Evolutionary conservation across 2,329 filamentous ascomycete genomes (phyloP), one percentile per base, ranked within the genome.

Genomic region (Triangularia verruculosa): DNA sequence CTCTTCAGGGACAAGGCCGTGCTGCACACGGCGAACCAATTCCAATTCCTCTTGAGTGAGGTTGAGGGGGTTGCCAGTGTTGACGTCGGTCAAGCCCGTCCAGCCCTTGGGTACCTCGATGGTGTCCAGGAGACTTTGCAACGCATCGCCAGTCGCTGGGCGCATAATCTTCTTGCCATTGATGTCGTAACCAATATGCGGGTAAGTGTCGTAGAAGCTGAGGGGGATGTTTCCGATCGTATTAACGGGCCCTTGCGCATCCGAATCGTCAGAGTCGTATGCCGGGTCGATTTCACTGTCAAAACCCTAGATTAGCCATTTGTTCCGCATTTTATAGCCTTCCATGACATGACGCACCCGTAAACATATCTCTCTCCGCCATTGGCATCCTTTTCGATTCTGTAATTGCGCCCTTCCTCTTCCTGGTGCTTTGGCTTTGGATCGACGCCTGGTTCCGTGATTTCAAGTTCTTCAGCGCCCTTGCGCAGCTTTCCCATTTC

Each of bases 131-230:
- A 99, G 83, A 12, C 93, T 92, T 80, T 99, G 95, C 30, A 99
- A 80, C 34, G 95, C 95, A 75, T 97, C 90, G 59, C 94, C 94
- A 70, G 93, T 94, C 3, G 96, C 95, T 6, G 95, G 95, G 59
- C 95, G 90, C 88, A 97, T 91, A 68, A 99, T 97, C 77, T 91
- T 96, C 84, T 96, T 97, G 76, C 95, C 95, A 76, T 99, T 96
- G 80, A 99, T 98, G 72, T 97, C 92, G 78, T 99, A 99, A 64
- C 95, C 95, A 74, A 99, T 97, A 75, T 99, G 95, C 58, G 95
- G 95, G 75, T 97, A 99, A 57, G 68, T 90, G 76, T 99, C 95
- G 80, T 99, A 99, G 78, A 97, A 98, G 2, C 91, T 90, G 57
- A 98, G 80, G 4, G 93, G 92, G 65, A 99, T 99, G 74, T 98